A percentile compares a stretch with the other conserved stretches of the same genome.
Evolutionary conservation across 495 filamentous ascomycete genomes (phyloP).

Genomic region (Parmelia sp.): DNA sequence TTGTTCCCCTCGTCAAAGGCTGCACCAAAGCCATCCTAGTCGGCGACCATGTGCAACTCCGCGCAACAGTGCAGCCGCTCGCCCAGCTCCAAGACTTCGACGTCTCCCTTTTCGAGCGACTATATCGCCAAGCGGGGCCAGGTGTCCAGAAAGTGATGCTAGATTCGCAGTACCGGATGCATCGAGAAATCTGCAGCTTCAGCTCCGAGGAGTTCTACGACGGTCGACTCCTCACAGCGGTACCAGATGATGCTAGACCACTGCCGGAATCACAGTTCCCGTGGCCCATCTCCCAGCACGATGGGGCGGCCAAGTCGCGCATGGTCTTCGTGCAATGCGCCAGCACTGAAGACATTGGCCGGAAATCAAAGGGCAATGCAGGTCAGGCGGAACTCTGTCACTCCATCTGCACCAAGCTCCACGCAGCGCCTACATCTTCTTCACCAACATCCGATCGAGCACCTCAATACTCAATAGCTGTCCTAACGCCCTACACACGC

Average conservation of each 20-base stretch:
- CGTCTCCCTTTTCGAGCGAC: slow-evolving; percentile 45
- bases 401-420: slow-evolving; percentile 33
- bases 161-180: slow-evolving; percentile 52
- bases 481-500: slow-evolving; percentile 42
- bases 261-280: no score
- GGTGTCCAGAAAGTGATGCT: slow-evolving; percentile 40
- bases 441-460: no score
- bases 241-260: slow-evolving; percentile 16
- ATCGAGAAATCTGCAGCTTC: slow-evolving; percentile 39
- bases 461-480: slow-evolving; percentile 30
- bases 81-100: slow-evolving; percentile 37
- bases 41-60: slow-evolving; percentile 49
- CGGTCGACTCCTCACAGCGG: slow-evolving; percentile 37
- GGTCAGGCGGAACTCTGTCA: slow-evolving; percentile 37
- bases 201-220: slow-evolving; percentile 46
- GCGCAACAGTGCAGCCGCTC: slow-evolving; percentile 41
- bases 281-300: no score
- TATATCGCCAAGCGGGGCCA: slow-evolving; percentile 31
- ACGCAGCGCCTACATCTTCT: slow-evolving; percentile 8
- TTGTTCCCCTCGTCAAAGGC: slow-evolving; percentile 46
- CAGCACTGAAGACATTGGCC: slow-evolving; percentile 36
- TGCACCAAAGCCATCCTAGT: slow-evolving; percentile 44
- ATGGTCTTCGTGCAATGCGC: slow-evolving; percentile 30
- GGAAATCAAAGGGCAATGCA: slow-evolving; percentile 41
- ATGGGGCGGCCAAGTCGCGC: no score